These are phyloP conservation scores for Saxophila tyrrhenica DNA, from an alignment of 495 filamentous ascomycete genomes.

Conservation along the genomic window DNA sequence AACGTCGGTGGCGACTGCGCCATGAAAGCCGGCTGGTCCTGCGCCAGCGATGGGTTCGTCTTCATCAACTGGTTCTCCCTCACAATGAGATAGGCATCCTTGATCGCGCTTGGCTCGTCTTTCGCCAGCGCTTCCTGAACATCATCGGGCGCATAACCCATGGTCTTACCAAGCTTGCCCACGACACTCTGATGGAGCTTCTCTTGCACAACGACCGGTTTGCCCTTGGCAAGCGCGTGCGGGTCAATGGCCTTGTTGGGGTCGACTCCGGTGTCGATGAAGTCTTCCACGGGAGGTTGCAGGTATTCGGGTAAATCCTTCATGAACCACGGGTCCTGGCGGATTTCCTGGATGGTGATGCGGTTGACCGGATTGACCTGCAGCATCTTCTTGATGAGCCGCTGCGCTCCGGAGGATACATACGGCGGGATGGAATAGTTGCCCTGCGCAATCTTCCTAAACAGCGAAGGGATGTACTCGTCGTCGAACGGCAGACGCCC, in stretches of 20 bases:
- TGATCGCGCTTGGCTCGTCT: slow-evolving; percentile 91
- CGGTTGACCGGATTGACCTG: slow-evolving; percentile 89
- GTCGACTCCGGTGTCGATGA: slow-evolving; percentile 84
- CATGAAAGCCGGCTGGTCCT: slow-evolving; percentile 36
- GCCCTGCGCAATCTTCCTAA: slow-evolving; percentile 82
- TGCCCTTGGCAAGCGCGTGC: slow-evolving; percentile 62
- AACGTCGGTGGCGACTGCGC: slow-evolving; percentile 43
- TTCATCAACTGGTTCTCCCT: slow-evolving; percentile 97
- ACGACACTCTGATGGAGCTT: slow-evolving; percentile 86
- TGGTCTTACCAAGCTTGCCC: slow-evolving; percentile 88
- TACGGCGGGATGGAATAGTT: slow-evolving; percentile 81
- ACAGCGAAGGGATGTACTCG: slow-evolving; percentile 80
- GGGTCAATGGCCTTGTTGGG: slow-evolving; percentile 78
- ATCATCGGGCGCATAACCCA: slow-evolving; percentile 92
- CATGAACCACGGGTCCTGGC: slow-evolving; percentile 89
- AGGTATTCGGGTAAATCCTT: slow-evolving; percentile 77
- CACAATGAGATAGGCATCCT: slow-evolving; percentile 96
- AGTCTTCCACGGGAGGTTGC: slow-evolving; percentile 82
- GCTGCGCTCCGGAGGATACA: slow-evolving; percentile 72
- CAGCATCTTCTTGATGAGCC: slow-evolving; percentile 84
- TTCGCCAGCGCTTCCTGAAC: slow-evolving; percentile 86
- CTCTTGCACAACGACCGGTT: slow-evolving; percentile 65
- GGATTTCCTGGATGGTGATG: slow-evolving; percentile 86
- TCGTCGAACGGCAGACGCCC: slow-evolving; percentile 93
- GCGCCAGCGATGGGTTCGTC: slow-evolving; percentile 50